phyloP scores from a whole-genome alignment of 805 yeast species.

The Priceomyces medius region DNA sequence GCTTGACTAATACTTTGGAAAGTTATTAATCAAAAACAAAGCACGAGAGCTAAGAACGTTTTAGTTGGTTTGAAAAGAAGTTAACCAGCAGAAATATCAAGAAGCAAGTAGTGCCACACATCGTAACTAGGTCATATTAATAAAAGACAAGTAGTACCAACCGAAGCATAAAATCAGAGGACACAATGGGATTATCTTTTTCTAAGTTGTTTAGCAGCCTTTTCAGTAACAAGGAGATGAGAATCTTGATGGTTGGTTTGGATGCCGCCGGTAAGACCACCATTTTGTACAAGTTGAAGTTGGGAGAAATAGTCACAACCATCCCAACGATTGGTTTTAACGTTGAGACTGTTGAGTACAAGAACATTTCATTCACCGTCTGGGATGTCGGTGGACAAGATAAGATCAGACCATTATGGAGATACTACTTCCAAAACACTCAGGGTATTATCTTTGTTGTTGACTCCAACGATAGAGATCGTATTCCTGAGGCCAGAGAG shows the following conservation, averaged over 20 bases:
- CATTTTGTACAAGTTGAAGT: slow-evolving; percentile 88
- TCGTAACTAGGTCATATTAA: too few species aligned
- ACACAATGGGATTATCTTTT: slow-evolving; percentile 84
- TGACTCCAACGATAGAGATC: slow-evolving; percentile 96
- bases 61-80: not conserved
- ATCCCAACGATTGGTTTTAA: slow-evolving; percentile 97
- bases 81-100: not conserved
- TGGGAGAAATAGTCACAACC: slow-evolving; percentile 94
- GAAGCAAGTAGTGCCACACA: not conserved
- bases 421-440: slow-evolving; percentile 98
- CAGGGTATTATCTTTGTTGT: slow-evolving; percentile 98
- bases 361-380: slow-evolving; percentile 93
- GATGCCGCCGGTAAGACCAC: slow-evolving; percentile 99
- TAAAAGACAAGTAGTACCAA: not conserved
- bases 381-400: slow-evolving; percentile 99
- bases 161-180: slow-evolving; percentile 4
- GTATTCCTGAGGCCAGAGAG: slow-evolving; percentile 97
- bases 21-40: not conserved
- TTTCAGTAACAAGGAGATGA: slow-evolving; percentile 96
- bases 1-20: not conserved
- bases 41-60: not conserved
- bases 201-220: slow-evolving; percentile 93
- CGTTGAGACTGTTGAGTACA: slow-evolving; percentile 96
- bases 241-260: slow-evolving; percentile 96
- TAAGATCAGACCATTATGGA: slow-evolving; percentile 97